Base-by-base conservation (phyloP, 2,329 filamentous ascomycete species). In the Leptographium radiaticola region DNA sequence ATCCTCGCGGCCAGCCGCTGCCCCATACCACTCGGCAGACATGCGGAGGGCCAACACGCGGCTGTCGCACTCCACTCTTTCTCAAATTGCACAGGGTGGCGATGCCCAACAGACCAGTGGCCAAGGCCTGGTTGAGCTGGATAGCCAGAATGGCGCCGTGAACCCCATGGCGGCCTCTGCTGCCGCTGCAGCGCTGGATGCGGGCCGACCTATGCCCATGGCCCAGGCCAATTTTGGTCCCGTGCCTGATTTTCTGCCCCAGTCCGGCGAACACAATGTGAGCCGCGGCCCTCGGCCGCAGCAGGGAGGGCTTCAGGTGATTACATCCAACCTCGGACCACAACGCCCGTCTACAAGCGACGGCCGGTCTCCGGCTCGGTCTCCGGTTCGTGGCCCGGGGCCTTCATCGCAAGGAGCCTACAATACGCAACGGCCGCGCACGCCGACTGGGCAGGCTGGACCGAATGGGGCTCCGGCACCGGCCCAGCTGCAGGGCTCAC, bases 1-100 rank as follows among this genome's bases (percentile, higher is more conserved):
- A 13, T 81, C 85, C 56, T 78, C 84, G 51, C 77, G 80, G 49
- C 89, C 89, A 6, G 73, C 75, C 1, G 81, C 78, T 56, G 80
- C 80, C 57, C 87, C 87, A 0, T 81, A 86, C 60, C 81, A 87
- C 55, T 84, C 88, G 34, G 80, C 86, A 15, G 87, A 93, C 64
- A 74, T 91, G 62, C 84, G 87, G 58, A 83, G 83, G 59, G 88
- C 87, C 51, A 93, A 89, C 61, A 89, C 85, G 60, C 84, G 89
- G 25, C 83, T 97, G 66, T 95, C 93, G 31, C 79, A 76, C 60
- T 83, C 82, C 1, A 97, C 91, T 1, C 74, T 96, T 47, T 77
- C 83, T 46, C 89, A 96, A 64, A 75, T 97, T 65, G 81, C 81
- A 36, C 85, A 84, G 59, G 86, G 85, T 47, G 80, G 79, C 25